Percentiles rank a stretch among this genome's conserved stretches.
phyloP scores from a whole-genome alignment of 495 filamentous ascomycete genomes.

The Penicillium malachiteum region DNA sequence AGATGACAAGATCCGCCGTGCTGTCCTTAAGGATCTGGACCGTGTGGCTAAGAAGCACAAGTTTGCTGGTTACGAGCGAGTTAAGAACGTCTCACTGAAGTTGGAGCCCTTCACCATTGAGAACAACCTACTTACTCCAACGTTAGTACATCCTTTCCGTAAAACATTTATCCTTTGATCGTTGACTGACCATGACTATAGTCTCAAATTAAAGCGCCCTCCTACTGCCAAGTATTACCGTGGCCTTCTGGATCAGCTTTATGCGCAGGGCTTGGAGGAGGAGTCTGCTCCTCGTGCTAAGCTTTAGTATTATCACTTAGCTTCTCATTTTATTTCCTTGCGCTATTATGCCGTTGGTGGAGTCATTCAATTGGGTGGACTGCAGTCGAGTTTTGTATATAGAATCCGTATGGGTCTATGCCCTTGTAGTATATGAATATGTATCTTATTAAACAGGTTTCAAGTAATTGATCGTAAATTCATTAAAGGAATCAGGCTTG shows the following conservation, averaged over 20 bases:
- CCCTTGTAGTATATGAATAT: conserved; percentile 10
- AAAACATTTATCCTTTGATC: neutral
- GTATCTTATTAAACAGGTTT: no score
- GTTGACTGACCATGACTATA: conserved; percentile 45
- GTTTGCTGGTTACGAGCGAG: conserved; percentile 85
- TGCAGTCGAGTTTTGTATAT: neutral
- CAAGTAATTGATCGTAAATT: no score
- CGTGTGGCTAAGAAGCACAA: conserved; percentile 77
- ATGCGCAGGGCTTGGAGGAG: conserved; percentile 64
- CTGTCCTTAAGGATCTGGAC: conserved; percentile 77
- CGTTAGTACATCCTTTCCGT: conserved; percentile 60
- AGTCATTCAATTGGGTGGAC: neutral
- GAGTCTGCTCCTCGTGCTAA: conserved; percentile 55
- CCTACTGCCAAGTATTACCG: conserved; percentile 79
- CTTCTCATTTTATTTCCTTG: conserved; percentile 3
- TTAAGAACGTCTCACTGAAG: conserved; percentile 70
- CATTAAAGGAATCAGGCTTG: neutral
- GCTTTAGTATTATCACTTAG: conserved; percentile 27
- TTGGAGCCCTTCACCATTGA: conserved; percentile 92
- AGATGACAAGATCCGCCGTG: conserved; percentile 67
- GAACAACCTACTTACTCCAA: conserved; percentile 92
- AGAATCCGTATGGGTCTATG: neutral
- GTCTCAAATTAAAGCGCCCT: conserved; percentile 92
- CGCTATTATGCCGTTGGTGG: neutral
- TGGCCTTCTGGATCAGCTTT: conserved; percentile 72